Conservation (phyloP, 2,329 filamentous ascomycete species). For the Botrytis byssoidea region DNA sequence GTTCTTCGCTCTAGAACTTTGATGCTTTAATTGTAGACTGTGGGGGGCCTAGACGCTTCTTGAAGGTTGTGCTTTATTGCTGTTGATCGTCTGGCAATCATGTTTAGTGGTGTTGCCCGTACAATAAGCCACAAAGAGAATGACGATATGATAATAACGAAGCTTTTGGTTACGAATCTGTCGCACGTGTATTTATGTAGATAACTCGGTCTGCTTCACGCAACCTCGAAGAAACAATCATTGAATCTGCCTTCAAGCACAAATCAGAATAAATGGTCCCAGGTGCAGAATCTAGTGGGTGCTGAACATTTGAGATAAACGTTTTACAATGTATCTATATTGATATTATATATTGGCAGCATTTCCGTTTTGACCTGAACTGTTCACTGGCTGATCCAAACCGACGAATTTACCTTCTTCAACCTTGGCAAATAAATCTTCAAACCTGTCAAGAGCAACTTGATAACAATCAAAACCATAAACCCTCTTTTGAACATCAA, state of each 20-base stretch:
- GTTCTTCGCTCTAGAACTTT: not conserved
- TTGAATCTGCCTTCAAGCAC: not conserved
- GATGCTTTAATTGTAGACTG: too few species aligned
- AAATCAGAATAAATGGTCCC: not conserved
- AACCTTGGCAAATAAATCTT: slow-evolving; percentile 20
- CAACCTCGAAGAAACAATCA: not conserved
- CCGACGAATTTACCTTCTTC: not conserved
- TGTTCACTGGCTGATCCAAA: not conserved
- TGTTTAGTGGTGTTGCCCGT: too few species aligned
- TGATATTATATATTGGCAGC: slow-evolving; percentile 1
- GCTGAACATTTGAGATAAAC: not conserved
- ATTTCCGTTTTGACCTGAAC: not conserved
- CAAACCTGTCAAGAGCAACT: slow-evolving; percentile 21
- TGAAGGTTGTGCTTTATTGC: not conserved
- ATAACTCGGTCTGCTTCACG: not conserved
- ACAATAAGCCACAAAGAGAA: not conserved
- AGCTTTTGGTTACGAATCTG: not conserved
- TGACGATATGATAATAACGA: not conserved
- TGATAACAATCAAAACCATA: slow-evolving; percentile 42
- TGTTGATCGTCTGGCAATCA: not conserved
- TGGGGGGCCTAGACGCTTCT: not conserved
- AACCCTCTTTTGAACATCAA: slow-evolving; percentile 65
- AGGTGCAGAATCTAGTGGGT: not conserved
- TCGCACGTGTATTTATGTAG: not conserved
- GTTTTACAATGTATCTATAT: not conserved